Percentiles rank a stretch among this genome's conserved stretches.
Conservation (phyloP, 345 rosid genomes). For the Clausena lansium region DNA sequence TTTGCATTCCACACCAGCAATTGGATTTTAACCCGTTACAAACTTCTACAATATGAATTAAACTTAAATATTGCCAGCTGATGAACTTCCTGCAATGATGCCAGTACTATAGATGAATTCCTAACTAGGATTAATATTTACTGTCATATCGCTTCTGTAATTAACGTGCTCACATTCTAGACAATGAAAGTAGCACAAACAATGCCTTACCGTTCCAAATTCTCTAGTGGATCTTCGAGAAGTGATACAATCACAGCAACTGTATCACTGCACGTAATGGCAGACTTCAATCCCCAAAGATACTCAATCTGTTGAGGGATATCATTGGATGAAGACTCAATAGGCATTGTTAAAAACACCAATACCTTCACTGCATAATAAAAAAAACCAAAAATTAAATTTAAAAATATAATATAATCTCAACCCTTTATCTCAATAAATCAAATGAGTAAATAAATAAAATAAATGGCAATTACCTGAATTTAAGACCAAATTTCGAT, state of each 20-base stretch:
- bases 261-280: slow-evolving; percentile 59
- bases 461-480: slow-evolving; percentile 44
- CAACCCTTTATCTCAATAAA: background rate
- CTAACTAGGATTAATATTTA: background rate
- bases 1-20: background rate
- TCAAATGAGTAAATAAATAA: background rate
- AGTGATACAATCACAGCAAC: slow-evolving; percentile 72
- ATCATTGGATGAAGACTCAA: slow-evolving; percentile 75
- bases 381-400: background rate
- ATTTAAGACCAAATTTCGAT: slow-evolving; percentile 63
- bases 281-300: slow-evolving; percentile 79
- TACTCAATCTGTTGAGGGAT: slow-evolving; percentile 76
- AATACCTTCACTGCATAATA: slow-evolving; percentile 69
- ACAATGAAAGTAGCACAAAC: background rate
- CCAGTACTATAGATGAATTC: background rate
- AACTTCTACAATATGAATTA: background rate
- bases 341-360: slow-evolving; percentile 87
- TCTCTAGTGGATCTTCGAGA: slow-evolving; percentile 77
- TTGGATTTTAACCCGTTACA: background rate
- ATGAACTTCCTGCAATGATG: background rate
- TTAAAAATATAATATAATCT: background rate
- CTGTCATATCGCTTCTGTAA: background rate
- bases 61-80: background rate
- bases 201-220: slow-evolving; percentile 60
- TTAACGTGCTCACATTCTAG: background rate